phyloP scores from a whole-genome alignment of 805 yeast genomes.

The Wickerhamia fluorescens region DNA sequence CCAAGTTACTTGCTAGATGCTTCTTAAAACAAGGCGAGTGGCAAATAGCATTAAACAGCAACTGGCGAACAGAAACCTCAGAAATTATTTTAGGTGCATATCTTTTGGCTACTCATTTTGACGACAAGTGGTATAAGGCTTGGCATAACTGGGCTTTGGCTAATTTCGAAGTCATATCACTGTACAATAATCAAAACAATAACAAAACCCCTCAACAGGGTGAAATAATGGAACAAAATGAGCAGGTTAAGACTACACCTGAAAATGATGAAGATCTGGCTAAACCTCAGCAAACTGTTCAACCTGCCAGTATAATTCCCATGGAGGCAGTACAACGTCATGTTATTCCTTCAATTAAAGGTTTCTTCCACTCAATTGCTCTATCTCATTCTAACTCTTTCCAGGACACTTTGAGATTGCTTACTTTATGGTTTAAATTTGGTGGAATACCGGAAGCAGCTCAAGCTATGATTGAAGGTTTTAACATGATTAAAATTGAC shows the following conservation, averaged over 20 bases:
- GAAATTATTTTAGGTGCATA: slow-evolving; percentile 89
- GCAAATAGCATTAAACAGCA: slow-evolving; percentile 76
- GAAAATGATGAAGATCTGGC: slow-evolving; percentile 5
- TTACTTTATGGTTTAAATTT: slow-evolving; percentile 92
- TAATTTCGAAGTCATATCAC: slow-evolving; percentile 87
- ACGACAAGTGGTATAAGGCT: slow-evolving; percentile 90
- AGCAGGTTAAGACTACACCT: slow-evolving; percentile 11
- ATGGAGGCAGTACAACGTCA: slow-evolving; percentile 69
- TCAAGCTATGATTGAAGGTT: slow-evolving; percentile 84
- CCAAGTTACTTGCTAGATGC: slow-evolving; percentile 83
- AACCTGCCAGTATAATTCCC: slow-evolving; percentile 21
- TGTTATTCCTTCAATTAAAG: slow-evolving; percentile 92
- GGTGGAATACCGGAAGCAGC: slow-evolving; percentile 94
- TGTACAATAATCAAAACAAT: slow-evolving; percentile 31
- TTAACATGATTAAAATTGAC: slow-evolving; percentile 79
- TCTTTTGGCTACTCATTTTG: slow-evolving; percentile 90
- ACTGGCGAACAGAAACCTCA: slow-evolving; percentile 73
- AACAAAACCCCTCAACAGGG: slow-evolving; percentile 12
- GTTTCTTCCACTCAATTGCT: slow-evolving; percentile 92
- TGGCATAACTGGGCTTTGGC: slow-evolving; percentile 99
- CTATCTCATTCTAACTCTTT: slow-evolving; percentile 79
- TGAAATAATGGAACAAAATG: slow-evolving; percentile 24
- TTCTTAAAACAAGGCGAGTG: slow-evolving; percentile 98
- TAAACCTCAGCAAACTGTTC: slow-evolving; percentile 2
- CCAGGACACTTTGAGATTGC: slow-evolving; percentile 84